Evolutionary conservation across 176 grass and related monocot genomes (phyloP), one percentile per base, ranked within the genome.

Genomic region (Alopecurus myosuroides): DNA sequence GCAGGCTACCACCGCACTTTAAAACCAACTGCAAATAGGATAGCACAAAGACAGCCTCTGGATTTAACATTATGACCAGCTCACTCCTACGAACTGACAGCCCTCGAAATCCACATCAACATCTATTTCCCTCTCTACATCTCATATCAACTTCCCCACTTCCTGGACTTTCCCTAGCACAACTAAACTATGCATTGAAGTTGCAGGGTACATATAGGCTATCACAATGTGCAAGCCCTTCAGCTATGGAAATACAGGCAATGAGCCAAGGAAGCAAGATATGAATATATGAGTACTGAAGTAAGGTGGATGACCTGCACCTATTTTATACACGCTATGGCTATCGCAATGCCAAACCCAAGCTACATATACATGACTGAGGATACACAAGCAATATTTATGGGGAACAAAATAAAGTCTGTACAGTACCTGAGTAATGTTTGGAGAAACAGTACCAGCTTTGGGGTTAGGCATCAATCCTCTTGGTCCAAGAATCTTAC

Each of bases 381-480:
- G 23, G 30, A 83, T 74, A 64, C 29, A 78, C 42, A 79, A 87
- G 72, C 18, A 72, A 70, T 62, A 76, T 60, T 71, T 81, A 31
- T 51, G 2, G 12, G 63, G 45, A 77, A 81, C 20, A 14, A 50
- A 45, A 53, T 69, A 83, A 33, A 80, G 52, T 83, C 0, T 45
- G 13, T 20, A 80, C 26, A 36, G 56, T 88, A 99, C 94, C 93
- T 99, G 97, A 77, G 94, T 81, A 82, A 99, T 94, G 88, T 97
- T 89, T 48, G 84, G 69, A 86, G 94, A 89, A 90, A 99, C 97
- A 86, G 97, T 94, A 33, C 97, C 97, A 70, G 97, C 97, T 91
- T 99, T 99, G 29, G 97, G 97, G 78, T 97, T 99, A 76, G 97
- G 97, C 97, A 99, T 99, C 86, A 99, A 90, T 88, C 97, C 97